Evolutionary conservation across 2,329 filamentous ascomycete species (phyloP), one percentile per base, ranked within the genome.

Genomic region (Clonostachys byssicola): DNA sequence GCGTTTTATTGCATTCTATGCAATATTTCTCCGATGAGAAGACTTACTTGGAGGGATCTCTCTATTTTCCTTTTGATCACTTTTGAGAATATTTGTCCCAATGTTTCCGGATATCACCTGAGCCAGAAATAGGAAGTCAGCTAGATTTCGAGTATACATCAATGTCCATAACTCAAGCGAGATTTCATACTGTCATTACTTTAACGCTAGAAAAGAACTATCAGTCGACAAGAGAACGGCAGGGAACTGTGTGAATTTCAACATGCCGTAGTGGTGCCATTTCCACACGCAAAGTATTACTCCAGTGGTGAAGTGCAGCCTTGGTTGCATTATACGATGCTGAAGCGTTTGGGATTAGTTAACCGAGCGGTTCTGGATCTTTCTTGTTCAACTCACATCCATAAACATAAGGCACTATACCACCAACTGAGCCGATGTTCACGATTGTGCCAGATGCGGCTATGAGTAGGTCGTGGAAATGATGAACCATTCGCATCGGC

Each of bases 401-500:
- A 18, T 52, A 58, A 9, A 49, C 47, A 8, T 53, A 47, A 5
- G 57, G 55, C 17, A 54, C 36, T 14, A 60, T 47, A 9, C 54
- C 53, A 5, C 54, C 55, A 12, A 58, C 45, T 42, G 54, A 56
- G 6, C 57, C 55, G 41, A 60, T 56, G 40, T 59, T 60, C 36
- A 55, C 51, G 30, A 61, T 50, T 16, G 49, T 51, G 13, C 57
- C 58, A n/a, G 45, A 44, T 2, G 54, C 52, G 10, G 45, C 49
- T n/a, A 59, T 54, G 20, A 59, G 42, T 30, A 55, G 49, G 13
- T 43, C 43, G 10, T 49, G 47, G 34, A 56, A 56, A 30, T 49
- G 47, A 40, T 57, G 51, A 12, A 58, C 53, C 42, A 56, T 51
- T 17, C 51, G 46, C 56, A 60, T 51, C 2, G 60, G 49, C 1